Percentiles rank a stretch among this genome's conserved stretches.
Conservation (phyloP, 2,329 filamentous ascomycete genomes). For the Aspergillus eucalypticola region DNA sequence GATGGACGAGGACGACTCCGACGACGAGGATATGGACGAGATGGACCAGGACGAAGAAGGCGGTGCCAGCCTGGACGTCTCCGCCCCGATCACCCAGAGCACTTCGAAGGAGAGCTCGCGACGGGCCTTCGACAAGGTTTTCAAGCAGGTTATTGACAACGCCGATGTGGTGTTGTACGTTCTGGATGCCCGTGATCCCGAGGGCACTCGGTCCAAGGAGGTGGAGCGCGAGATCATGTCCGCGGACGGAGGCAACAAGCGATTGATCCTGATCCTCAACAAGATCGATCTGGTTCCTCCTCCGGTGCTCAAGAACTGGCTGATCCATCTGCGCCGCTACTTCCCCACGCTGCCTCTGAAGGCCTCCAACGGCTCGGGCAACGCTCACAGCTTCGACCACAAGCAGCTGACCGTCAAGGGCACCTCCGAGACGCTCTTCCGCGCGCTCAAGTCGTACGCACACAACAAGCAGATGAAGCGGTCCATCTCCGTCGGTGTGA, state of each 20-base stretch:
- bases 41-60: constrained; percentile 55
- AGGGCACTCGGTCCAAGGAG: constrained; percentile 85
- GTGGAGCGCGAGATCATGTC: constrained; percentile 90
- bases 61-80: constrained; percentile 53
- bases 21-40: constrained; percentile 48
- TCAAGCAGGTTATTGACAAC: constrained; percentile 86
- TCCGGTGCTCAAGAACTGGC: constrained; percentile 79
- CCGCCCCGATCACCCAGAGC: constrained; percentile 43
- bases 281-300: constrained; percentile 91
- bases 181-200: constrained; percentile 85
- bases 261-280: constrained; percentile 88
- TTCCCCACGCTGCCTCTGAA: constrained; percentile 90
- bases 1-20: constrained; percentile 51
- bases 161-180: constrained; percentile 93
- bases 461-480: constrained; percentile 82
- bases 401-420: constrained; percentile 82
- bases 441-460: constrained; percentile 85
- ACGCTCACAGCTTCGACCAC: constrained; percentile 90
- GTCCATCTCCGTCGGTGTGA: constrained; percentile 85
- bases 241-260: constrained; percentile 78
- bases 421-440: constrained; percentile 82
- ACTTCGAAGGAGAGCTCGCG: constrained; percentile 64
- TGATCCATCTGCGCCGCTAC: constrained; percentile 78
- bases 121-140: constrained; percentile 91
- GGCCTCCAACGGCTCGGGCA: constrained; percentile 77